A percentile compares a stretch with the other conserved stretches of the same genome.
Conservation (phyloP, 2,329 filamentous ascomycete species). For the Atkinsonella hypoxylon region DNA sequence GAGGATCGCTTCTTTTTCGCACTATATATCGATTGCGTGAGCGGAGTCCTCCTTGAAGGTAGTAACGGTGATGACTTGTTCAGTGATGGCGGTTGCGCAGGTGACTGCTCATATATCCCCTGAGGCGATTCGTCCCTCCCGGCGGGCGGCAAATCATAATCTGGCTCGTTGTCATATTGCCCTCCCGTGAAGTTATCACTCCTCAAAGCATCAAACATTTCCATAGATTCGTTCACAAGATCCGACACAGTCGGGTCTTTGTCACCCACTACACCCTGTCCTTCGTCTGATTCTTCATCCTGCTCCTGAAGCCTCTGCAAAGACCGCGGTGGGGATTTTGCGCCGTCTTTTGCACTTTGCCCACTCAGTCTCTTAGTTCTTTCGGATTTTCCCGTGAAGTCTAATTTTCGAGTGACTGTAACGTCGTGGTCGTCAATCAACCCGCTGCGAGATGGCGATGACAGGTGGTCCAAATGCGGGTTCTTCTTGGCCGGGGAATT, state of each 20-base stretch:
- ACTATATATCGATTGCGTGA: neutral
- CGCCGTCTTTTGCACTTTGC: constrained; percentile 16
- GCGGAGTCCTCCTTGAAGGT: neutral
- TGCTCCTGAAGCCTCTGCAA: neutral
- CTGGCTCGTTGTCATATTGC: constrained; percentile 8
- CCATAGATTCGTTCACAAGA: constrained; percentile 30
- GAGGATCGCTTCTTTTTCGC: constrained; percentile 3
- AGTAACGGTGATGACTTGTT: neutral
- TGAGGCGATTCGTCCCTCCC: constrained; percentile 4
- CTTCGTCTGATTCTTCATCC: constrained; percentile 16
- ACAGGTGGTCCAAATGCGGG: constrained; percentile 41
- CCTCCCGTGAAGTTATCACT: constrained; percentile 8
- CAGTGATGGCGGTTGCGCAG: neutral
- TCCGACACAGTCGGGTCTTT: constrained; percentile 17
- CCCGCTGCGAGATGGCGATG: constrained; percentile 35
- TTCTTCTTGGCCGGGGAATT: constrained; percentile 50
- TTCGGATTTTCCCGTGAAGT: constrained; percentile 29
- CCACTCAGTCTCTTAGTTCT: constrained; percentile 3
- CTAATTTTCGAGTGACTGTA: constrained; percentile 40
- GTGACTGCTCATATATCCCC: constrained; percentile 1
- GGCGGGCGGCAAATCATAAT: neutral
- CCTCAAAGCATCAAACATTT: constrained; percentile 25
- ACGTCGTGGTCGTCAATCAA: constrained; percentile 20
- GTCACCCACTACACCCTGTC: constrained; percentile 12
- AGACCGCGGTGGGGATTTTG: constrained; percentile 5